Evolutionary conservation across 805 yeast genomes (phyloP), one percentile per base, ranked within the genome.

Genomic region (Candida taoyuanica): DNA sequence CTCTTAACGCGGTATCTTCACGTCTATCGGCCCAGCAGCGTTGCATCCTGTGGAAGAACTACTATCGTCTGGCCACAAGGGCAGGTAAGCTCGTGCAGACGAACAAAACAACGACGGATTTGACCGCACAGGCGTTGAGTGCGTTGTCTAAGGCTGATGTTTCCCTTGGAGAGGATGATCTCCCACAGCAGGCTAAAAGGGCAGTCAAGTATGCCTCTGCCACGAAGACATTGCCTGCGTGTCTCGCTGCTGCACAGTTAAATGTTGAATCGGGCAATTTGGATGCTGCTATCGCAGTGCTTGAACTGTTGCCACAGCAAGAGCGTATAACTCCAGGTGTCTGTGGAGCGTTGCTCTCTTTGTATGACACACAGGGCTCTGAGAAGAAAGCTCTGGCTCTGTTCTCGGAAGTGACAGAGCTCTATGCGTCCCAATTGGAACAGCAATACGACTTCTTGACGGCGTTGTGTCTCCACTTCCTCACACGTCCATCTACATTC

Each of bases 291-390:
- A 54, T 58, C 11, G 31, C 51, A 7, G 40, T 65, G 7, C 53
- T 74, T 32, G 74, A 72, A 48, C 49, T 54, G 19, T 40, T 64
- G 5, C 15, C 43, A 33, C 9, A 35, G 48, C 36, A 42, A 11
- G 34, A 38, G 8, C 42, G 39, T 18, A 30, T 54, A 5, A 40
- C 50, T 5, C 81, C 85, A 3, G 74, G 75, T 4, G 53, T 81
- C 31, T 63, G 73, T 28, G 74, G 77, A 19, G 59, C 71, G 5
- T 57, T 78, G 20, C 62, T 72, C 8, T 63, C 74, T 12, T 51
- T 80, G 6, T 76, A 73, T 53, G 81, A 74, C 44, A 43, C 55
- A 11, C 56, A 68, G 31, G 69, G 72, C 30, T 62, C 71, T 32
- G 55, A 54, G 20, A 53, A 54, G 31, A 54, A 62, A 33, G 63